Conservation (phyloP, 116 monocot species). For the Thalassia testudinum region DNA sequence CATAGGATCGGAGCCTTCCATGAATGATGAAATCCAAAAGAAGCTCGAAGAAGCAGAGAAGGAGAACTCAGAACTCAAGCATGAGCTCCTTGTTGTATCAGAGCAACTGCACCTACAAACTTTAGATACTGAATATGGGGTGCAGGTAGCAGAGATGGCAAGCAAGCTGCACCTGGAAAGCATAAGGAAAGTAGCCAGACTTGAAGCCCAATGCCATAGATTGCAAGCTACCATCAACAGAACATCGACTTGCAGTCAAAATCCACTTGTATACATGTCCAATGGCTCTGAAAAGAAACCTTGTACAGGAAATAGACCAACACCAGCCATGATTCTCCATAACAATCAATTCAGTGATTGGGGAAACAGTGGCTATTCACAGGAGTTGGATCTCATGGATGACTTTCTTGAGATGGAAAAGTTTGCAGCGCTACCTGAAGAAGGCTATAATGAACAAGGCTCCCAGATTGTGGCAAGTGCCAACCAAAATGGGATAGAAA, state of each 20-base stretch:
- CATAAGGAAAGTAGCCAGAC: slow-evolving; percentile 38
- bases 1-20: slow-evolving; percentile 10
- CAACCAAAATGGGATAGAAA: slow-evolving; percentile 25
- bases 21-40: slow-evolving; percentile 10
- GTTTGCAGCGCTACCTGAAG: too few relatives aligned
- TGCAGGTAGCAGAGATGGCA: slow-evolving; percentile 36
- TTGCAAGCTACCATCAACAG: slow-evolving; percentile 16
- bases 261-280: too few relatives aligned
- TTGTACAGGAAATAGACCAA: too few relatives aligned
- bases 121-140: slow-evolving; percentile 38
- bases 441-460: too few relatives aligned
- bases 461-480: slow-evolving; percentile 4
- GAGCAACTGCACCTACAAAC: slow-evolving; percentile 24
- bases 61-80: slow-evolving; percentile 38
- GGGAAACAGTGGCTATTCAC: too few relatives aligned
- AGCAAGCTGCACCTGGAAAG: slow-evolving; percentile 59
- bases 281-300: too few relatives aligned
- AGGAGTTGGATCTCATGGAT: slow-evolving; percentile 55
- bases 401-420: slow-evolving; percentile 83
- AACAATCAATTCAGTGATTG: too few relatives aligned
- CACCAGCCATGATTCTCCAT: too few relatives aligned
- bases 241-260: too few relatives aligned
- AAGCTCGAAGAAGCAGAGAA: slow-evolving; percentile 27
- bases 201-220: slow-evolving; percentile 50
- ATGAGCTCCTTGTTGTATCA: slow-evolving; percentile 9